phyloP scores from a whole-genome alignment of 1,139 yeast genomes.

The Diutina ranongensis region DNA sequence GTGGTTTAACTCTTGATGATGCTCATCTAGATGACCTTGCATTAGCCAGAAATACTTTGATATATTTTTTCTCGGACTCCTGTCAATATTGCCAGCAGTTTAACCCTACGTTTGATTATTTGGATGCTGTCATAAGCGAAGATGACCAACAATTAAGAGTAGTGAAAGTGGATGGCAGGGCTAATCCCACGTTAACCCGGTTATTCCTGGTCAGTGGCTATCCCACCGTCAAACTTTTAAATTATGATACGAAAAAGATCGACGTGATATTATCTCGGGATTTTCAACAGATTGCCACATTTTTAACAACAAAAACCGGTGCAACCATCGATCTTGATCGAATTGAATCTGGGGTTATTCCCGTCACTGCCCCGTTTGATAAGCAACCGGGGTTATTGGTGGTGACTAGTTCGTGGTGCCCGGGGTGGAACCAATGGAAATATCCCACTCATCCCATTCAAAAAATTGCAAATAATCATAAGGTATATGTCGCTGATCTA shows the following conservation, averaged over 20 bases:
- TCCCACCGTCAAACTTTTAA: constrained; percentile 24
- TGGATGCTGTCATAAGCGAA: neutral
- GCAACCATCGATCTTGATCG: constrained; percentile 1
- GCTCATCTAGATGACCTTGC: neutral
- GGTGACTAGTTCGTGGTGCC: constrained; percentile 7
- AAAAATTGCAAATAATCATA: constrained; percentile 14
- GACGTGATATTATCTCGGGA: constrained; percentile 15
- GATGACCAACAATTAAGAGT: constrained; percentile 17
- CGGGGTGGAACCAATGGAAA: constrained; percentile 22
- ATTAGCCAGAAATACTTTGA: neutral
- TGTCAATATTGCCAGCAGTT: constrained; percentile 4
- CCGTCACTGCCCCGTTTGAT: neutral
- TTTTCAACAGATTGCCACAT: constrained; percentile 16
- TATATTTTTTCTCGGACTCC: constrained; percentile 4
- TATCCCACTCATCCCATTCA: constrained; percentile 28
- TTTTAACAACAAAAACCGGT: constrained; percentile 12
- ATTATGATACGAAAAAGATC: constrained; percentile 19
- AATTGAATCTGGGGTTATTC: neutral
- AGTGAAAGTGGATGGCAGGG: constrained; percentile 19
- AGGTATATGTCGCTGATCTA: constrained; percentile 16
- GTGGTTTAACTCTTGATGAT: neutral
- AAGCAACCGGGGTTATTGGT: constrained; percentile 6
- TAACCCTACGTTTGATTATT: constrained; percentile 1
- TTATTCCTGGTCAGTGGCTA: constrained; percentile 19
- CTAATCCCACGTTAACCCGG: constrained; percentile 15